Conservation (phyloP, 2,329 filamentous ascomycete genomes). For the Diplodia sapinea region DNA sequence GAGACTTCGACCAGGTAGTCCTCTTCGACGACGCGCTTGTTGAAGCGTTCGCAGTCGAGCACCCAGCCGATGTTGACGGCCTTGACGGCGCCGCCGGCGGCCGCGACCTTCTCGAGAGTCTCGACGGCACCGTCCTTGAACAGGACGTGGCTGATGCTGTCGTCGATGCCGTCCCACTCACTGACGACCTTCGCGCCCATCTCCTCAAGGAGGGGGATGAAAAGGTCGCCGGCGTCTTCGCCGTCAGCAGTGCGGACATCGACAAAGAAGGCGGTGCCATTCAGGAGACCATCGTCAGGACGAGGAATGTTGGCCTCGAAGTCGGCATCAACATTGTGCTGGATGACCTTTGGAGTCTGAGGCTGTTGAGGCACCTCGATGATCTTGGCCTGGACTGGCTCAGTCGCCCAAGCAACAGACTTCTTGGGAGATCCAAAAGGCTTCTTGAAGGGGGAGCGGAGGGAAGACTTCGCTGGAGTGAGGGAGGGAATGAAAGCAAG, state of each 20-base stretch:
- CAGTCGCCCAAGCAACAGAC: constrained; percentile 42
- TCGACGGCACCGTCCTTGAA: constrained; percentile 85
- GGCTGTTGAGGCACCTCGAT: constrained; percentile 28
- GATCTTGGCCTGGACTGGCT: background rate
- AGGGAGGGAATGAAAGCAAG: constrained; percentile 30
- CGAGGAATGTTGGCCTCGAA: constrained; percentile 38
- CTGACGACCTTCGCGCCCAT: constrained; percentile 84
- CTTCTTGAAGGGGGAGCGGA: constrained; percentile 46
- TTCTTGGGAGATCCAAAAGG: constrained; percentile 45
- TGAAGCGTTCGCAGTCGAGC: constrained; percentile 62
- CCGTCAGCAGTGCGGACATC: constrained; percentile 85
- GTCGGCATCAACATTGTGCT: constrained; percentile 23
- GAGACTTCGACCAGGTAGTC: constrained; percentile 43
- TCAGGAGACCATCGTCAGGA: constrained; percentile 39
- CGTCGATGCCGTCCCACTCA: constrained; percentile 75
- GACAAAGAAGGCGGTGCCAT: constrained; percentile 77
- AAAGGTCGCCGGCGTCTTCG: constrained; percentile 67
- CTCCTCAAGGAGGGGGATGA: constrained; percentile 76
- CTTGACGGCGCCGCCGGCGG: constrained; percentile 74
- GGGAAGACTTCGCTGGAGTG: constrained; percentile 39
- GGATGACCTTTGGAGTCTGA: background rate
- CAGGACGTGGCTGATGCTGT: constrained; percentile 82
- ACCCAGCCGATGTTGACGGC: constrained; percentile 84
- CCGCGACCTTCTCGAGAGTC: constrained; percentile 80
- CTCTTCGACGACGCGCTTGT: constrained; percentile 44